Conservation (phyloP, 345 rosid species). For the Salix arbutifolia region DNA sequence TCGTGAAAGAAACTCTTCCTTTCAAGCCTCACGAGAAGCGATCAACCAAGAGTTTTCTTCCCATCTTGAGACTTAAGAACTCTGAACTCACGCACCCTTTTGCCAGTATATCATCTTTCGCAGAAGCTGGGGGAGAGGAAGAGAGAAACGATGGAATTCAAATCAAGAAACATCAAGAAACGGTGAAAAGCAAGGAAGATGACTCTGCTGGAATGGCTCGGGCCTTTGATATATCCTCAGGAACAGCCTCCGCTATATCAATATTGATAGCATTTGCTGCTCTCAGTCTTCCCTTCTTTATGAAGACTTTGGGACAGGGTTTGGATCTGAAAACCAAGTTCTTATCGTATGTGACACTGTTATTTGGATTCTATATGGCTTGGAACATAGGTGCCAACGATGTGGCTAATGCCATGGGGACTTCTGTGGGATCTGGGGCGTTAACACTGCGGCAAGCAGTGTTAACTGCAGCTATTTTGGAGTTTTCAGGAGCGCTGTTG, state of each 20-base stretch:
- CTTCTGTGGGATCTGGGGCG: conserved; percentile 96
- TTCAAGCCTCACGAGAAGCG: conserved; percentile 26
- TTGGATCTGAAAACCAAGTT: conserved; percentile 56
- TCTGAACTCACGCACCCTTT: conserved; percentile 37
- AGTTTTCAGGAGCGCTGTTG: conserved; percentile 91
- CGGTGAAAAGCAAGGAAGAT: conserved; percentile 19
- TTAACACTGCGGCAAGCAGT: conserved; percentile 76
- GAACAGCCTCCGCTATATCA: conserved; percentile 61
- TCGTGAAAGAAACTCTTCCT: conserved; percentile 24
- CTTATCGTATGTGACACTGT: conserved; percentile 65
- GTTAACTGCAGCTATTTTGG: conserved; percentile 77
- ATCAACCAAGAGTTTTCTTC: conserved; percentile 33
- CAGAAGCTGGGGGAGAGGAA: conserved; percentile 54
- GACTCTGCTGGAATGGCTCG: conserved; percentile 69
- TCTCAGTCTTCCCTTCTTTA: conserved; percentile 57
- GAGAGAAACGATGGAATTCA: conserved; percentile 35
- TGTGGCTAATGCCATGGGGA: conserved; percentile 99
- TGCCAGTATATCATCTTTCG: conserved; percentile 72
- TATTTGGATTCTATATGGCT: conserved; percentile 96
- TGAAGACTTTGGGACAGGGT: conserved; percentile 69
- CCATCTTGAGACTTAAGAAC: conserved; percentile 24
- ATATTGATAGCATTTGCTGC: conserved; percentile 66
- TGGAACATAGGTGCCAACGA: conserved; percentile 99
- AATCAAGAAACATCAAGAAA: conserved; percentile 29
- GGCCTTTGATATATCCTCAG: conserved; percentile 73